Conservation (phyloP, 805 yeast species). For the Monosporozyma yasuniensis region DNA sequence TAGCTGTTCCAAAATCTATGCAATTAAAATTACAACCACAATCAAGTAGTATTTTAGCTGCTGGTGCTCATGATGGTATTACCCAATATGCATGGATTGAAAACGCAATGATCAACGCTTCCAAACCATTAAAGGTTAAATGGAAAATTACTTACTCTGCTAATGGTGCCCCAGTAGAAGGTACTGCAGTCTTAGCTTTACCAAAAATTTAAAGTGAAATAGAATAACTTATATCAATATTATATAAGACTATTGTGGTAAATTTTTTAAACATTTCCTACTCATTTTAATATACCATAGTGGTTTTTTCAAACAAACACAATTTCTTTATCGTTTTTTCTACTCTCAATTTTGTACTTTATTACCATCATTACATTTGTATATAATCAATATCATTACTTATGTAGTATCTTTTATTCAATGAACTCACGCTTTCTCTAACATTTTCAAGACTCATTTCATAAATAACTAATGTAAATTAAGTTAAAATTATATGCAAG, state of each 20-base stretch:
- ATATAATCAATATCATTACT: not conserved
- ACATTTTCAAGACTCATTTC: not conserved
- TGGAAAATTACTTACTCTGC: constrained; percentile 58
- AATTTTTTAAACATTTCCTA: no score
- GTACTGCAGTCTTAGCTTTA: constrained; percentile 45
- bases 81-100: constrained; percentile 38
- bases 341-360: not conserved
- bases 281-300: not conserved
- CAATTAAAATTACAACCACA: constrained; percentile 54
- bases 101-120: constrained; percentile 27
- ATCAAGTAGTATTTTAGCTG: constrained; percentile 43
- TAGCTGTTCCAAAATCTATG: constrained; percentile 65
- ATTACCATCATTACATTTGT: not conserved
- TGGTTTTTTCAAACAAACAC: not conserved
- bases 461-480: not conserved
- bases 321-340: not conserved
- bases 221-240: not conserved
- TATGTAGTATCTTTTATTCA: not conserved
- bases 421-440: not conserved
- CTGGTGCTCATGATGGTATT: constrained; percentile 41
- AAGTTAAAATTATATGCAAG: not conserved
- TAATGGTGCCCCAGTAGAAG: constrained; percentile 42
- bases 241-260: not conserved
- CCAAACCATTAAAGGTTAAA: constrained; percentile 51
- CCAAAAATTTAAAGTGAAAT: constrained; percentile 20